These are phyloP conservation scores for Aureobasidium sp. DNA, from an alignment of 2,329 filamentous ascomycete genomes.

Conservation along the genomic window DNA sequence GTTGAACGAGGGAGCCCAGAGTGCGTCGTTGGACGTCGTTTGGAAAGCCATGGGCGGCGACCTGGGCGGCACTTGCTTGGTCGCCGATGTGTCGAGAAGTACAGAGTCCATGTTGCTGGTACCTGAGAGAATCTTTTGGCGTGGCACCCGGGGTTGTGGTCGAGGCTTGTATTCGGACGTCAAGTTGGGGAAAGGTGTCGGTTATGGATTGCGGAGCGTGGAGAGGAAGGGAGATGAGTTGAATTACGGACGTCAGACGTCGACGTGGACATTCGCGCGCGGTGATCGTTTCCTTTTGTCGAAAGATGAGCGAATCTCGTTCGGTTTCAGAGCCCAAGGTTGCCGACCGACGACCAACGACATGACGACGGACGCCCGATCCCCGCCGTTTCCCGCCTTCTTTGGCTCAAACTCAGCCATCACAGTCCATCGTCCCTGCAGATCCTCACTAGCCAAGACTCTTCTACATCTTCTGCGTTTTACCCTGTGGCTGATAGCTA, in stretches of 20 bases:
- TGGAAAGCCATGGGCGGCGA: constrained; percentile 32
- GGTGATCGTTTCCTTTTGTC: not conserved
- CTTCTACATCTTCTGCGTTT: not conserved
- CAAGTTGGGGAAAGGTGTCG: not conserved
- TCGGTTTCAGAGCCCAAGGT: not conserved
- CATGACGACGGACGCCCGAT: not conserved
- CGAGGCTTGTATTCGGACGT: not conserved
- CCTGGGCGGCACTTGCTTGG: constrained; percentile 20
- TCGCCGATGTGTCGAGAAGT: not conserved
- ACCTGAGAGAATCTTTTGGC: not conserved
- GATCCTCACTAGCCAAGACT: not conserved
- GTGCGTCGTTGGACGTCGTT: constrained; percentile 29
- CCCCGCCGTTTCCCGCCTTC: constrained; percentile 1
- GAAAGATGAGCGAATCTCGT: not conserved
- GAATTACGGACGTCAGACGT: not conserved
- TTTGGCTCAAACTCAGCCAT: not conserved
- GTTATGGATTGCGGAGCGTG: not conserved
- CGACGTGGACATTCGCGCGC: not conserved
- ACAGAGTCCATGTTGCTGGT: constrained; percentile 1
- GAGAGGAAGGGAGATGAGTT: not conserved
- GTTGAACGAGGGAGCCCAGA: constrained; percentile 21
- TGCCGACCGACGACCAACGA: not conserved
- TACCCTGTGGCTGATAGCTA: not conserved
- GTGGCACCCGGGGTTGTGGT: not conserved
- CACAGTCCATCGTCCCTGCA: not conserved